phyloP scores from a whole-genome alignment of 1,284 basidiomycete genomes.

The Ustilago nuda region DNA sequence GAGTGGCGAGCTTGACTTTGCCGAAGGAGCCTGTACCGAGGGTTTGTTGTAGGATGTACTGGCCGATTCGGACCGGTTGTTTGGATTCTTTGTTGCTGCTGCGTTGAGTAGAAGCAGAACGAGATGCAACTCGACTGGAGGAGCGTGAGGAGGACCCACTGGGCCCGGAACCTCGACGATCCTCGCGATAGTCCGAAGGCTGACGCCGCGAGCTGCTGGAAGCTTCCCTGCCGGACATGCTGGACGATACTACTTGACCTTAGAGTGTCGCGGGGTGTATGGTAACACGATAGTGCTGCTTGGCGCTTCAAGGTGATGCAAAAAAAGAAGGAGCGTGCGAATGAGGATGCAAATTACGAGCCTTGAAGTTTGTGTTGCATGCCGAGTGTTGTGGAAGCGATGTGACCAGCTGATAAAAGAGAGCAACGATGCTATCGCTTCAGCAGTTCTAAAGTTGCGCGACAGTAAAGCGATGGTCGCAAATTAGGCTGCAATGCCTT shows the following conservation, averaged over 20 bases:
- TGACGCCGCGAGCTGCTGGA: conserved; percentile 29
- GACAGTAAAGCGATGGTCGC: too few species aligned
- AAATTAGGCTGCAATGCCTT: too few species aligned
- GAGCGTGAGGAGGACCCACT: conserved; percentile 33
- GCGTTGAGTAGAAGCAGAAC: conserved; percentile 33
- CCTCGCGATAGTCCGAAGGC: conserved; percentile 30
- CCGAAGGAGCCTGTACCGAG: conserved; percentile 86
- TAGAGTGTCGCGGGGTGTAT: not conserved
- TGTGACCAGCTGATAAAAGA: not conserved
- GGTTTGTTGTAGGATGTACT: conserved; percentile 70
- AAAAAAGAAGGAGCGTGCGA: not conserved
- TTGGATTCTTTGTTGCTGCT: conserved; percentile 32
- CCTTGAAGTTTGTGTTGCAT: not conserved
- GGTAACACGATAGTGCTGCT: not conserved
- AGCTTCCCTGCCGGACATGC: conserved; percentile 32
- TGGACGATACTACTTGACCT: not conserved
- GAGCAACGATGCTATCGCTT: not conserved
- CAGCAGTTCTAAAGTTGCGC: not conserved
- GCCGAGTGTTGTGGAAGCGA: not conserved
- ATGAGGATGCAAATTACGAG: not conserved
- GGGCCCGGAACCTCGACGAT: conserved; percentile 11
- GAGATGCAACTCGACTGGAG: conserved; percentile 33
- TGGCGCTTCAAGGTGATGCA: not conserved
- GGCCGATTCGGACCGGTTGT: conserved; percentile 64
- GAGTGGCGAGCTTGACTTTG: conserved; percentile 96